These are phyloP conservation scores for Malania oleifera DNA, from an alignment of 164 flowering plant genomes.

Conservation along the genomic window DNA sequence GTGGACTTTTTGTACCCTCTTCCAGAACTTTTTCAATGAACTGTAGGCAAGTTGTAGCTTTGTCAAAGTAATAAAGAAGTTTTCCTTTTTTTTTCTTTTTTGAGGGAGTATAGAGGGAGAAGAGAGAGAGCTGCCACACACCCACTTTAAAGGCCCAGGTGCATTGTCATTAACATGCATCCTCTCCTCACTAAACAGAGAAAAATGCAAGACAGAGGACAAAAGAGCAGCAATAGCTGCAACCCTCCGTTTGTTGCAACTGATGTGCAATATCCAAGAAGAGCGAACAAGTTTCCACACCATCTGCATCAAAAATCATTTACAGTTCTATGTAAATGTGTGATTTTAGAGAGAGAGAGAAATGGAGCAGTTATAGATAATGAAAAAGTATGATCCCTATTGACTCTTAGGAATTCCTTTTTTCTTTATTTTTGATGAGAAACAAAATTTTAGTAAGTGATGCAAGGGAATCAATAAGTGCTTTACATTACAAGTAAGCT, in stretches of 20 bases:
- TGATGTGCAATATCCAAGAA: conserved; percentile 86
- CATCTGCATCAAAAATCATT: conserved; percentile 42
- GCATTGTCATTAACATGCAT: conserved; percentile 57
- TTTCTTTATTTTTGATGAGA: too few species aligned
- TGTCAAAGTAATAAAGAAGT: too few species aligned
- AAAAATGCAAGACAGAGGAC: conserved; percentile 75
- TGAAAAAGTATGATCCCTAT: not conserved
- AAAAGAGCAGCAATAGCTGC: conserved; percentile 91
- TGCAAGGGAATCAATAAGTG: too few species aligned
- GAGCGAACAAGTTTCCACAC: conserved; percentile 80
- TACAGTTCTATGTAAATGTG: not conserved
- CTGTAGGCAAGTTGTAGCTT: conserved; percentile 39
- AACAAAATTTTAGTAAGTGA: too few species aligned
- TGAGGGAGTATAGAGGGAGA: conserved; percentile 5
- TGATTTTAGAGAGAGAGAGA: not conserved
- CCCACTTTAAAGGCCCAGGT: conserved; percentile 94
- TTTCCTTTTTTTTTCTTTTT: too few species aligned
- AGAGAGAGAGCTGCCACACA: conserved; percentile 26
- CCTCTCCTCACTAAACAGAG: conserved; percentile 48
- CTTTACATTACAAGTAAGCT: not conserved
- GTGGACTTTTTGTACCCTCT: conserved; percentile 93
- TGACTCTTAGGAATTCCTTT: too few species aligned
- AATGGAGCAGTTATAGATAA: not conserved
- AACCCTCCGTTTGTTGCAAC: conserved; percentile 85
- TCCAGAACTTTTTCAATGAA: conserved; percentile 73